A percentile compares a stretch with the other conserved stretches of the same genome.
Evolutionary conservation across 106 monocot genomes (phyloP).

Genomic region (Apostasia shenzhenica): DNA sequence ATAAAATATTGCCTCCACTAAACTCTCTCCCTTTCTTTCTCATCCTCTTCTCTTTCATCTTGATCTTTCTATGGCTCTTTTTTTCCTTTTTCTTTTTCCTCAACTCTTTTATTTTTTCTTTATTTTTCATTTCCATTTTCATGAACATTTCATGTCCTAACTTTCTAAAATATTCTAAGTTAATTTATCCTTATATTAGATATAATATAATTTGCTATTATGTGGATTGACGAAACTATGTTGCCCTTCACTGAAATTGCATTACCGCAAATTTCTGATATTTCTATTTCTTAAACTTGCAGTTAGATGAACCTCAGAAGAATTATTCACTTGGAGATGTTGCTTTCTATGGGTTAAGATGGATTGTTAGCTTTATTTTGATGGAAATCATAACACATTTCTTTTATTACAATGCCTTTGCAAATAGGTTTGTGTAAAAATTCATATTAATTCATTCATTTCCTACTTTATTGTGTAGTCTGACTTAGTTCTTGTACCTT

Average conservation of each 20-base stretch:
- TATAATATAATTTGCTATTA: slow-evolving; percentile 48
- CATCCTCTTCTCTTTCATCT: too few species aligned
- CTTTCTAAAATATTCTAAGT: too few species aligned
- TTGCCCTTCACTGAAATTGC: slow-evolving; percentile 83
- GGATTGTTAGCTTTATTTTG: slow-evolving; percentile 61
- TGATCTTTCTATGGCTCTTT: too few species aligned
- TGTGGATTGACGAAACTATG: slow-evolving; percentile 86
- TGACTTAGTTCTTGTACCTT: slow-evolving; percentile 4
- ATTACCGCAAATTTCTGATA: slow-evolving; percentile 39
- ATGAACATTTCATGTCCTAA: too few species aligned
- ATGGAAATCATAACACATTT: slow-evolving; percentile 90
- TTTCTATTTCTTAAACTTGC: slow-evolving; percentile 19
- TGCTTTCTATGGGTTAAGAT: slow-evolving; percentile 66
- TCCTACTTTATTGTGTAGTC: neutral
- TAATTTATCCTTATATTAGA: too few species aligned
- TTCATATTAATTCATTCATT: neutral
- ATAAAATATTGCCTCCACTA: too few species aligned
- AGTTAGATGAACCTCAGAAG: slow-evolving; percentile 71
- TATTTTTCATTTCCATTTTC: too few species aligned
- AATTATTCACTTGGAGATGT: slow-evolving; percentile 52
- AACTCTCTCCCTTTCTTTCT: too few species aligned
- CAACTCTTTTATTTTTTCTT: too few species aligned
- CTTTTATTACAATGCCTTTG: slow-evolving; percentile 92
- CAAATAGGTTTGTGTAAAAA: slow-evolving; percentile 47
- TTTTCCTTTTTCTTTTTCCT: too few species aligned